phyloP scores from a whole-genome alignment of 352 stramenopile species.

The Phytophthora citrophthora region DNA sequence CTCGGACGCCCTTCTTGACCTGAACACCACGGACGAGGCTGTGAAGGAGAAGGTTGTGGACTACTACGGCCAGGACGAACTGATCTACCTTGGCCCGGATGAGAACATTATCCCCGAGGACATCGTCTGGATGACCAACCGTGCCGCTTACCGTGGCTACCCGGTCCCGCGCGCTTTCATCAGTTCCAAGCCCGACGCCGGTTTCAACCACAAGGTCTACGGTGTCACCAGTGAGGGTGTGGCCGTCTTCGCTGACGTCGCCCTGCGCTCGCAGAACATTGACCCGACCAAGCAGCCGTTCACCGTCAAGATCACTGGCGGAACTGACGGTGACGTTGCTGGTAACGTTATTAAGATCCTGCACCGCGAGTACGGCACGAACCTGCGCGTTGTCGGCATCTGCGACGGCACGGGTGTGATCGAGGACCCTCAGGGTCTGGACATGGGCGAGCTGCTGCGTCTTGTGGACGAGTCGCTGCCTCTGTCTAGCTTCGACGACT shows the following conservation, averaged over 20 bases:
- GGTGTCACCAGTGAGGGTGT: constrained; percentile 86
- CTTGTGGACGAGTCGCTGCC: constrained; percentile 91
- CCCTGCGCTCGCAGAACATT: constrained; percentile 78
- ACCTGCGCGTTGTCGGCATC: constrained; percentile 93
- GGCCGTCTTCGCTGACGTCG: constrained; percentile 80
- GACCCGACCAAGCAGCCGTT: constrained; percentile 77
- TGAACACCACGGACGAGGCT: constrained; percentile 79
- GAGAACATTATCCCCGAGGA: constrained; percentile 85
- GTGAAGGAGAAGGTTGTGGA: constrained; percentile 79
- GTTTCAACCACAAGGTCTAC: constrained; percentile 91
- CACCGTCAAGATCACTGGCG: constrained; percentile 93
- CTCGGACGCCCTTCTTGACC: constrained; percentile 83
- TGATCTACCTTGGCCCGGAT: constrained; percentile 85
- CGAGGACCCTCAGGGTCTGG: constrained; percentile 96
- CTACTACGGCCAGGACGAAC: constrained; percentile 86
- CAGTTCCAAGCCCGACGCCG: constrained; percentile 84
- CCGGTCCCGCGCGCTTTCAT: constrained; percentile 85
- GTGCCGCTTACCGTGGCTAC: constrained; percentile 77
- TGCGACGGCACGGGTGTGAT: constrained; percentile 94
- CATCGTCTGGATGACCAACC: constrained; percentile 88
- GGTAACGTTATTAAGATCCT: constrained; percentile 99
- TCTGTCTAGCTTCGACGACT: constrained; percentile 80
- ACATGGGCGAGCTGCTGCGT: constrained; percentile 94
- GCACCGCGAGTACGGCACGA: constrained; percentile 92
- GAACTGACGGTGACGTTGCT: constrained; percentile 97